Base-by-base conservation (phyloP, 768 basidiomycete genomes). In the Scleroderma bovista region DNA sequence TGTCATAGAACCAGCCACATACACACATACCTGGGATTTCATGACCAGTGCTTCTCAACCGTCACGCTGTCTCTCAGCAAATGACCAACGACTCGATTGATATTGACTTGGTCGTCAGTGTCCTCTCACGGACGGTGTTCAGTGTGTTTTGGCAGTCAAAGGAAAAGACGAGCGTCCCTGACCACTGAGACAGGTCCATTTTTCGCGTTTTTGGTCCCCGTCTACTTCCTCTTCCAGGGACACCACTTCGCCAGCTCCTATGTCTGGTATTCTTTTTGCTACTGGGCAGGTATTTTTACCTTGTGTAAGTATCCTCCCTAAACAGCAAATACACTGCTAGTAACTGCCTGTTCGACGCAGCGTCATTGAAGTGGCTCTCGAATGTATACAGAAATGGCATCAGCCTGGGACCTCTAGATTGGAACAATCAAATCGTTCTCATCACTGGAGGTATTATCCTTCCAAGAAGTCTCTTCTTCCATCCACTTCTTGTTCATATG, bases 361-460 rank as follows among this genome's bases (percentile, higher is more conserved):
- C 83, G 80, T 69, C 78, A 47, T 54, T 84, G 16, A 82, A 75
- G 56, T 88, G 88, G 83, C 72, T 76, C 51, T 88, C 88, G 19
- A 74, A 71, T 42, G 58, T 89, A 41, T 88, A 90, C 64, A 76
- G 88, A 47, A 93, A 90, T 59, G 78, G 24, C 82, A 72, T 55
- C 61, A 84, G 19, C 65, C 92, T 20, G 2, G 63, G 70, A 13
- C 76, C 69, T 33, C 66, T 93, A 24, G 82, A 93, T 57, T 97
- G 94, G 95, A 78, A 78, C 40, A 83, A 93, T 41, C 90, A 97
- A 67, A 81, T 95, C 48, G 84, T 97, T 5, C 73, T 97, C 34
- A 75, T 98, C 50, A 97, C 95, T 7, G 95, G 95, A 46, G 94
- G 93, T 88, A 51, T 42, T 79, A 37, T n/a, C 40, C n/a, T 42